phyloP scores from a whole-genome alignment of 192 early-diverging fungal species.

The Backusella australiensis region DNA sequence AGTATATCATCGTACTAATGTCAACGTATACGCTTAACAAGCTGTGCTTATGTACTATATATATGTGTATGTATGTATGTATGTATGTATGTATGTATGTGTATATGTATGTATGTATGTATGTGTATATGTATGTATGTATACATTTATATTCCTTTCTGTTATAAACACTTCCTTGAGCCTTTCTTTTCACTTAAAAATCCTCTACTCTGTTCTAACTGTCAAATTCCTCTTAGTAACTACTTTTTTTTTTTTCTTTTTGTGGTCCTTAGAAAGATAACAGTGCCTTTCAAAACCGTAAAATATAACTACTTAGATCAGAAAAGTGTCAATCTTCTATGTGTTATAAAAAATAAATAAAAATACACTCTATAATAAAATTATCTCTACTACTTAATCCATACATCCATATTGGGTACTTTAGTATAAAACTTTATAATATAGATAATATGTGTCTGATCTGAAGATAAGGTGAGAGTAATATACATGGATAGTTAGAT shows the following conservation, averaged over 20 bases:
- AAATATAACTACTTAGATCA: neutral
- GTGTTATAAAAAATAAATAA: too few relatives aligned
- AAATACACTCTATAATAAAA: neutral
- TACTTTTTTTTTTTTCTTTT: neutral
- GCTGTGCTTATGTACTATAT: neutral
- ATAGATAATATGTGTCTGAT: neutral
- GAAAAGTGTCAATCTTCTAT: neutral
- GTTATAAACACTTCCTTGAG: neutral
- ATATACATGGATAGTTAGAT: neutral
- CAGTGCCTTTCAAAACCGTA: neutral
- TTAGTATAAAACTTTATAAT: neutral
- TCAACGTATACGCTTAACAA: neutral
- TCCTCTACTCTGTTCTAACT: neutral
- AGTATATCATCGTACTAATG: neutral
- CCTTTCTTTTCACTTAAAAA: neutral
- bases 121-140: neutral
- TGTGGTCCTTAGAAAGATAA: neutral
- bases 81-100: neutral
- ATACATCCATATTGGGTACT: neutral
- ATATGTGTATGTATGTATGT: neutral
- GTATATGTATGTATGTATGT: neutral
- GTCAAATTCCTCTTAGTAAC: neutral
- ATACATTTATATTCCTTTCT: neutral
- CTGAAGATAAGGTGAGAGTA: neutral
- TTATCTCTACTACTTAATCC: neutral